Evolutionary conservation across 2,329 filamentous ascomycete species (phyloP).

Genomic region (Cladorrhinum sp.): DNA sequence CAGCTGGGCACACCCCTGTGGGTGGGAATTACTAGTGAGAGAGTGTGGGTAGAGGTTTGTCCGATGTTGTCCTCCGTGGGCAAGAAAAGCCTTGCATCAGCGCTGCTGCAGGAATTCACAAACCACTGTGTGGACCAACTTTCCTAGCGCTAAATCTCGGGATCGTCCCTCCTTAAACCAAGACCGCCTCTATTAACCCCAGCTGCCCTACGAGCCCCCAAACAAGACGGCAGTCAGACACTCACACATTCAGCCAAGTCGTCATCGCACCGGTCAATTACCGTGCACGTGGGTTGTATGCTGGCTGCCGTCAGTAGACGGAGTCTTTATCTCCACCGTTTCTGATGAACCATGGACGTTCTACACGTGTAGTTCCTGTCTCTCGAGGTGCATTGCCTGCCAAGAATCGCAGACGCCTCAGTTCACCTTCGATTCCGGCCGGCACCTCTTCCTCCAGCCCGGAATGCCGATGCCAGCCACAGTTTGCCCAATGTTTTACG

Average conservation of each 20-base stretch:
- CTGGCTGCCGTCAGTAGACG: background rate
- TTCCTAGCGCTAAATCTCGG: background rate
- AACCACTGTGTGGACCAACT: background rate
- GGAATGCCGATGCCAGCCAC: no score
- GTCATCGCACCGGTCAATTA: background rate
- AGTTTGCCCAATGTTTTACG: no score
- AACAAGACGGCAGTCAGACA: no score
- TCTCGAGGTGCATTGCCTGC: background rate
- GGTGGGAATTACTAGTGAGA: background rate
- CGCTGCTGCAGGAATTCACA: background rate
- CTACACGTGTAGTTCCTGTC: background rate
- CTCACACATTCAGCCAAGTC: background rate
- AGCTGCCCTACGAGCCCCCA: background rate
- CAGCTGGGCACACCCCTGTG: slow-evolving; percentile 1
- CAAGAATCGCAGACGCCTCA: background rate
- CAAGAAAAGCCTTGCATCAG: background rate
- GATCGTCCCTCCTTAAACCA: background rate
- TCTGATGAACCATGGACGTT: no score
- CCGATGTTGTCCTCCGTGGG: background rate
- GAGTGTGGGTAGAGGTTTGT: slow-evolving; percentile 5
- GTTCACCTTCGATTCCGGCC: no score
- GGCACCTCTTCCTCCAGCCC: background rate
- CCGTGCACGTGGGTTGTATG: background rate
- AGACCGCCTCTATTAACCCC: background rate
- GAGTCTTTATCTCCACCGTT: background rate